Base-by-base conservation (phyloP, 1,284 basidiomycete species). In the Microbotryomycetes sp. region DNA sequence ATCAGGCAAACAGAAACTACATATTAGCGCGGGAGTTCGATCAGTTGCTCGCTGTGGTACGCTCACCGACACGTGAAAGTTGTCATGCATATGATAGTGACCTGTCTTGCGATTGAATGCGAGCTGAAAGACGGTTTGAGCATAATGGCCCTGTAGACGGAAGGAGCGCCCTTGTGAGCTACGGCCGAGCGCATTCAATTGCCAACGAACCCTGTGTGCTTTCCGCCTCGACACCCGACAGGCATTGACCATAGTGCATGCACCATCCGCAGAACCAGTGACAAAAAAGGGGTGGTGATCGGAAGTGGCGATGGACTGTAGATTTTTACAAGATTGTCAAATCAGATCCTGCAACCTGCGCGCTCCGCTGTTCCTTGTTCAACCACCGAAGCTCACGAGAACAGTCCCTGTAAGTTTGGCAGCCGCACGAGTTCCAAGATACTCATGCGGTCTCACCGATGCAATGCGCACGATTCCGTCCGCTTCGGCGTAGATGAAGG, bases 221-320 rank as follows among this genome's bases (percentile, higher is more conserved):
- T 85, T 78, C 57, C 87, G 80, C 1, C 86, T 85, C 1, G 84
- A 80, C 59, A 84, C 80, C 47, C 89, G 76, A 45, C 83, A 79
- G 66, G 88, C 88, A 5, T 87, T 88, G 0, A 86, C 86, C 32
- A 75, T 30, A 79, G 79, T 71, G 81, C 88, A 71, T 1, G 84
- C 80, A 0, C 93, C 93, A 75, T 97, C 92, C 1, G 88, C 83
- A 3, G 85, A 84, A 4, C 85, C 87, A 6, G 87, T 81, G 0
- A 87, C 88, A 12, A 93, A 75, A 72, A 91, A 88, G 6, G 89
- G 85, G 72, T 97, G 92, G 72, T 86, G 88, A 57, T 92, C 88
- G 0, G 90, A 93, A 1, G 84, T 80, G 54, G 80, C 78, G 16
- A 93, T 74, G 62, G 81, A 83, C 89, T 93, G 70, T 7, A 3